Percentiles rank a stretch among this genome's conserved stretches.
Evolutionary conservation across 2,329 filamentous ascomycete species (phyloP).

Genomic region (Xylaria sp.): DNA sequence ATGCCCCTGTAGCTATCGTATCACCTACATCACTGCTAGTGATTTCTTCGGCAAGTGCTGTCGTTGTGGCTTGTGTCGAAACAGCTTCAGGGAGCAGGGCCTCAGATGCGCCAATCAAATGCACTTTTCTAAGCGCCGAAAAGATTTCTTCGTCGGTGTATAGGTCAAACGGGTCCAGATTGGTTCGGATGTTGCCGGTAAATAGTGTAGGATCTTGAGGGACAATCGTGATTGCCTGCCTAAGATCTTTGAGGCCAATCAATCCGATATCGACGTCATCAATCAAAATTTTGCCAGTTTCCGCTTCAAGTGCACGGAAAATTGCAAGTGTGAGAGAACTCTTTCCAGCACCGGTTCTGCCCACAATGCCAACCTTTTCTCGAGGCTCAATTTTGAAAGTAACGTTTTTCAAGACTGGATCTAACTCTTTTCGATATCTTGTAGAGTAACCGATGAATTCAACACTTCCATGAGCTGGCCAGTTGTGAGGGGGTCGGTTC

Average conservation of each 20-base stretch:
- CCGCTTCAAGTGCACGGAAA: slow-evolving; percentile 92
- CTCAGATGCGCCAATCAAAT: slow-evolving; percentile 77
- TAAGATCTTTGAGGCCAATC: slow-evolving; percentile 92
- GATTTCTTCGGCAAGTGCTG: slow-evolving; percentile 26
- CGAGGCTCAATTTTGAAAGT: slow-evolving; percentile 85
- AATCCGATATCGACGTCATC: slow-evolving; percentile 89
- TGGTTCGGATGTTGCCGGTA: slow-evolving; percentile 88
- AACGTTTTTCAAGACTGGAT: slow-evolving; percentile 83
- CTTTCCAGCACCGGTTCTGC: slow-evolving; percentile 94
- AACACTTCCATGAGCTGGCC: slow-evolving; percentile 86
- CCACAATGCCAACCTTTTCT: slow-evolving; percentile 96
- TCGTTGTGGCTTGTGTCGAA: slow-evolving; percentile 37
- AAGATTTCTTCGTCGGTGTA: slow-evolving; percentile 95
- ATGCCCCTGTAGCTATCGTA: slow-evolving; percentile 36
- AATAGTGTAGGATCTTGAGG: slow-evolving; percentile 97
- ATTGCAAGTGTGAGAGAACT: slow-evolving; percentile 92
- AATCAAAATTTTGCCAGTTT: slow-evolving; percentile 87
- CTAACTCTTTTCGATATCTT: slow-evolving; percentile 86
- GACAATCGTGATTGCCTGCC: slow-evolving; percentile 95
- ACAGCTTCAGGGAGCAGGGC: slow-evolving; percentile 16
- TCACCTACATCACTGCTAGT: slow-evolving; percentile 29
- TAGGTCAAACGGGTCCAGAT: slow-evolving; percentile 89
- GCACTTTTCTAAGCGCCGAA: slow-evolving; percentile 84
- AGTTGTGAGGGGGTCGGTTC: slow-evolving; percentile 78
- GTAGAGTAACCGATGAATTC: slow-evolving; percentile 92